Base-by-base conservation (phyloP, 176 grass and related monocot species). In the Ananas comosus region DNA sequence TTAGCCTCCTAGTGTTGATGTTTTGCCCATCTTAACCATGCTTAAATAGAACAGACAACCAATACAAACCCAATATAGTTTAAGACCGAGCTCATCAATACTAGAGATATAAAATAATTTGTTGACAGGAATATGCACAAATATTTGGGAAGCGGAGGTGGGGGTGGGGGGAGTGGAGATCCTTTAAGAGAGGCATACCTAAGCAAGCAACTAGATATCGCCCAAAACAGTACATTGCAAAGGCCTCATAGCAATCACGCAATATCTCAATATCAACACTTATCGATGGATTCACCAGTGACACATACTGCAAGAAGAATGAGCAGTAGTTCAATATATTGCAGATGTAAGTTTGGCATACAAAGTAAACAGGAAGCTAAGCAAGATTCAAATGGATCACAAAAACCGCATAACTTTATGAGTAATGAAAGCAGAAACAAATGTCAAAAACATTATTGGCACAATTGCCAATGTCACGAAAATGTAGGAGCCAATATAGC, bases 201-300 rank as follows among this genome's bases (percentile, higher is more conserved):
- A 96, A 82, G 70, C 88, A 96, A 72, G 92, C 92, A 80, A 96
- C 88, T 64, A 96, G 81, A 74, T 96, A 96, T 71, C 88, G 86
- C 50, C 88, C 92, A 72, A 96, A 96, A 65, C 92, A 96, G 70
- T 96, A 91, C 92, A 96, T 96, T 61, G 92, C 92, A 72, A 96
- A 96, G 14, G 88, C 86, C 76, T 96, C 92, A 19, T 96, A 91
- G 42, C 92, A 90, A 48, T 96, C 88, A 14, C 92, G 85, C 11
- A 96, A 74, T 42, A 96, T 96, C 79, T 86, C 92, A 66, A 88
- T 88, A 71, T 96, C 85, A 6, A 96, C 83, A 56, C 85, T 91
- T 25, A 86, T 84, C 12, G 92, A 88, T 22, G 83, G 92, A 76
- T 96, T 69, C 79, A 88, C 86, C 78, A 96, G 69, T 48, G 92